Evolutionary conservation across 768 basidiomycete genomes (phyloP), one percentile per base, ranked within the genome.

Genomic region (Panaeolus cyanescens): DNA sequence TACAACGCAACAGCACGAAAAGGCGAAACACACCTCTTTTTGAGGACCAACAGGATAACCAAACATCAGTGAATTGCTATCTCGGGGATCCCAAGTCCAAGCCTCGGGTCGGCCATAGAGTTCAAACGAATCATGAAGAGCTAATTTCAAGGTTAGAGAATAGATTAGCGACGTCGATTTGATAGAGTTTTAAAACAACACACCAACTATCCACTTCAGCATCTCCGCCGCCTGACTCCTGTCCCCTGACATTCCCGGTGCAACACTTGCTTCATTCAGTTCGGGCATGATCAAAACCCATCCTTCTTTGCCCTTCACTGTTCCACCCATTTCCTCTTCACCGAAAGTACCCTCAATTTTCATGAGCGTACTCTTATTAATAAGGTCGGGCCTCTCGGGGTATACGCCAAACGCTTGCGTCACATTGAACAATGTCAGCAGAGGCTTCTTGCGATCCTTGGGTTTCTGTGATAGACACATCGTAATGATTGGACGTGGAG

Each of bases 201-300:
- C 61, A 94, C 93, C 93, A 63, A 93, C 85, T 45, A 95, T 78
- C 94, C 95, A 96, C 70, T 88, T 91, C 62, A 96, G 79, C 91
- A 96, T 94, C 73, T 96, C 95, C 6, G 82, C 83, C 13, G 91
- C 83, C 50, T 87, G 87, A 13, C 81, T 83, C 31, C 82, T 78
- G 30, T 84, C 56, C 8, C 50, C 60, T 32, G 32, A 25, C 3
- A 28, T 55, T 45, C 30, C 54, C 19, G n/a, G 30, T n/a, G 39
- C 60, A 10, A 31, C 32, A 32, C 50, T 53, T 4, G 56, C 15
- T 28, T 39, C 36, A 17, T 34, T 59, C 13, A 87, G 75, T 69
- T 96, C 94, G 22, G 96, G 96, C 92, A 98, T 96, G 58, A 97
- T 75, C 67, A 98, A 78, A 10, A 93, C 70, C 92, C 93, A 98